Evolutionary conservation across 768 basidiomycete species (phyloP), one percentile per base, ranked within the genome.

Genomic region (Leccinum incarnatum): DNA sequence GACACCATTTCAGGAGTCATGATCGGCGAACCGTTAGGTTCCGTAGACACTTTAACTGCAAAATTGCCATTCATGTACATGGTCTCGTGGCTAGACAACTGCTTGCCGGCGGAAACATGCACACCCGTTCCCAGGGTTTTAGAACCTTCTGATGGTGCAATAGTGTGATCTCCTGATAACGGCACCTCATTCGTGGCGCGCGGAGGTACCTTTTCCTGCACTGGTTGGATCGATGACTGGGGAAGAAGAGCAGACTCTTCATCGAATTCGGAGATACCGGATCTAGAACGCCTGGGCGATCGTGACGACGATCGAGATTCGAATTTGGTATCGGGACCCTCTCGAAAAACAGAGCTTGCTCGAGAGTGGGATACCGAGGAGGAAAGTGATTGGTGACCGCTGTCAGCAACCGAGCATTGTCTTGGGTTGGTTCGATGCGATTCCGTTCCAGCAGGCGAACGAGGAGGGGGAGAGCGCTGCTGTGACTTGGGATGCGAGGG

Each of bases 261-360:
- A 46, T 58, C 66, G 45, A 34, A 57, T 51, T 65, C 64, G 64
- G 71, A 73, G 60, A 69, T 65, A 64, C 60, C 66, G 64, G 72
- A 60, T 64, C 60, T 65, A 55, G 58, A 62, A 34, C 21, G 54
- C 34, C 56, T 59, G 54, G 85, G 86, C n/a, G 84, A 85, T 51
- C 80, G 80, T 60, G 84, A 85, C 37, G 74, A 72, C 42, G 81
- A 81, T 63, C 81, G 76, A 53, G 79, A 78, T 66, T 73, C 73
- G 52, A 69, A 59, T 51, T 71, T 75, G 62, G 76, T 74, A 54
- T 66, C 67, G 49, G 67, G 66, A 45, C 65, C 69, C 46, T 73
- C 73, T 47, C 62, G 66, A 57, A 67, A 69, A 19, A 71, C 54
- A 36, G 75, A 72, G 49, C 71, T 69, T 11, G 56, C 63, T 29